Base-by-base conservation (phyloP, 768 basidiomycete genomes). In the Termitomyces sp. region DNA sequence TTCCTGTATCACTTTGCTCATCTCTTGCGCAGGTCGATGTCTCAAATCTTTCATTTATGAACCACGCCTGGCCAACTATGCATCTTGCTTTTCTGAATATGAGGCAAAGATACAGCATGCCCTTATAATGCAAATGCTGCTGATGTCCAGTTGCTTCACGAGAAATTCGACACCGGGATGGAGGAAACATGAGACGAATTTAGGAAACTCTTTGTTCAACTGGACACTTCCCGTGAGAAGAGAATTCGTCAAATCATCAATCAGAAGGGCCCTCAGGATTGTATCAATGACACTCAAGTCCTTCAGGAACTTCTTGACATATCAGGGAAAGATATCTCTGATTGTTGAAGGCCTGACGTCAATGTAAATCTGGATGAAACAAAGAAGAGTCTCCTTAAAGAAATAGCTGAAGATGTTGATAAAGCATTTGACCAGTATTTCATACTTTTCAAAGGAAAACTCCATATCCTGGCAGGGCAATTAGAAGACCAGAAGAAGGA, bases 221-320 rank as follows among this genome's bases (percentile, higher is more conserved):
- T 58, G 11, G 57, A 58, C 48, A 39, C 57, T 28, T 46, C 57
- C 12, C 36, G 13, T 13, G 57, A 58, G 57, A 58, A 50, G 57
- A 38, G 50, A 2, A 58, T 58, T 18, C 46, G 57, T 16, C 16
- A 49, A 3, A 38, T 50, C 3, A 58, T 58, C 6, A n/a, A 49
- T 7, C 8, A 15, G 3, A 38, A 22, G 3, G 57, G 57, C 0
- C 15, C 57, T 15, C 4, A 8, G 38, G 11, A 16, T 8, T 58
- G 38, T 20, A 42, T 58, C 24, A 32, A 8, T 9, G 12, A 39
- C 36, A n/a, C 18, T 6, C 13, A 51, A 36, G n/a, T 18, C 38
- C 57, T 51, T 5, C 11, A 39, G 16, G 15, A 36, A 9, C 57
- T 58, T 16, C 24, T 58, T 8, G 48, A 58, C 7, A 49, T 18